Conservation (phyloP, 2,329 filamentous ascomycete species). For the Fusarium nelsonii region DNA sequence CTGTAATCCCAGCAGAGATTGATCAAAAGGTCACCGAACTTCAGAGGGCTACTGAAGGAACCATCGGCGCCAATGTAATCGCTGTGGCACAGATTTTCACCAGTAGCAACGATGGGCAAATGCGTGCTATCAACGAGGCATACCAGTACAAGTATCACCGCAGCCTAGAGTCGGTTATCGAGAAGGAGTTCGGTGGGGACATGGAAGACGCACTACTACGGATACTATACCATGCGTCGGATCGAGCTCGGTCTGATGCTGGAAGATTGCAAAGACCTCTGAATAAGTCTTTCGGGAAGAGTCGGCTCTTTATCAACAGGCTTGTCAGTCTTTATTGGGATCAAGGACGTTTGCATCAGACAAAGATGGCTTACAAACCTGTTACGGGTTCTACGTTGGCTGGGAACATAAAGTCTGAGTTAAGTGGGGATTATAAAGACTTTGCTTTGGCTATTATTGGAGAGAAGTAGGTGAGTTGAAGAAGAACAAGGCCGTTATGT, state of each 20-base stretch:
- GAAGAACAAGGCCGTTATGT: too few relatives aligned
- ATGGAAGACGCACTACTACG: constrained; percentile 52
- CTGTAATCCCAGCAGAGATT: constrained; percentile 47
- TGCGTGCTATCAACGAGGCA: constrained; percentile 48
- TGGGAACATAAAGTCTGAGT: constrained; percentile 44
- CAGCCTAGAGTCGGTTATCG: constrained; percentile 51
- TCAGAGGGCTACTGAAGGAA: constrained; percentile 51
- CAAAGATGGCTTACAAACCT: constrained; percentile 69
- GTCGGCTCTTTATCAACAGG: constrained; percentile 51
- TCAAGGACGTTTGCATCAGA: constrained; percentile 43
- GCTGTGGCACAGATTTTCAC: constrained; percentile 52
- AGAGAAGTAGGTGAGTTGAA: constrained; percentile 35
- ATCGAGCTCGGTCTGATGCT: constrained; percentile 46
- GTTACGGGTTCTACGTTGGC: constrained; percentile 66
- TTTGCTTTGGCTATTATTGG: constrained; percentile 48
- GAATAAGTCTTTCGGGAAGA: constrained; percentile 48
- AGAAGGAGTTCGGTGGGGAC: constrained; percentile 53
- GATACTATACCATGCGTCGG: constrained; percentile 46
- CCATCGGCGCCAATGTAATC: constrained; percentile 48
- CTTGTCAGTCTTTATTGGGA: constrained; percentile 52
- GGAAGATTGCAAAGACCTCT: constrained; percentile 45
- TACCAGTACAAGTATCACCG: constrained; percentile 53
- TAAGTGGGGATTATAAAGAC: constrained; percentile 50
- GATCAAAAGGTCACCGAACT: constrained; percentile 52
- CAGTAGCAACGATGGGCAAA: constrained; percentile 50